Base-by-base conservation (phyloP, 257 asterid genomes). In the Solanum rostratum region DNA sequence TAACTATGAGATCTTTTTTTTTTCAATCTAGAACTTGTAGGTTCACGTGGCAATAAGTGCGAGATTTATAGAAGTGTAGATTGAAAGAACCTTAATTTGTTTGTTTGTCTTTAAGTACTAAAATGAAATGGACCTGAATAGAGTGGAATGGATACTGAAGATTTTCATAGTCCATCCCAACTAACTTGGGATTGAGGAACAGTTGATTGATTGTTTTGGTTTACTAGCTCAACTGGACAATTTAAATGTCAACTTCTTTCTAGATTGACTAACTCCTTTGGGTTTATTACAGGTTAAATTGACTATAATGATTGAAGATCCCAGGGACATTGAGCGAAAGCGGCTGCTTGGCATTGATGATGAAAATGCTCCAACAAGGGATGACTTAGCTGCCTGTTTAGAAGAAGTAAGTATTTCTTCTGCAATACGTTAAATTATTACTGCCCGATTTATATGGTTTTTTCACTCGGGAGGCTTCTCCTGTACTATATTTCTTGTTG, bases 331-430 rank as follows among this genome's bases (percentile, higher is more conserved):
- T 24, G 98, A 96, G 90, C 89, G 98, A 86, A 91, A 87, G 92
- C 94, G 98, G 90, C 90, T 96, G 84, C 97, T 96, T 65, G 99
- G 99, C 81, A 95, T 96, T 66, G 98, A 95, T 65, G 98, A 95
- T 82, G 98, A 94, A 86, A 91, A 88, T 89, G 97, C 99, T 60
- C 99, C 98, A 54, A 93, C 97, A 2, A 91, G 99, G 87, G 99
- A 96, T 15, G 99, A 95, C 85, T 90, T 96, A 50, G 99, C 95
- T 3, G 91, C 88, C 82, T 93, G 88, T 83, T 88, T 96, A 85
- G 99, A 93, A 45, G 96, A 96, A 86, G 99, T 96, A 85, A 84
- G 86, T 85, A 29, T 49, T 29, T 78, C 27, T 29, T 78, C 82
- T 24, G 29, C 45, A 78, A 50, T 78, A 6, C 82, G 29, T 27